Conservation (phyloP, 2,329 filamentous ascomycete species). For the Dothistroma pini region DNA sequence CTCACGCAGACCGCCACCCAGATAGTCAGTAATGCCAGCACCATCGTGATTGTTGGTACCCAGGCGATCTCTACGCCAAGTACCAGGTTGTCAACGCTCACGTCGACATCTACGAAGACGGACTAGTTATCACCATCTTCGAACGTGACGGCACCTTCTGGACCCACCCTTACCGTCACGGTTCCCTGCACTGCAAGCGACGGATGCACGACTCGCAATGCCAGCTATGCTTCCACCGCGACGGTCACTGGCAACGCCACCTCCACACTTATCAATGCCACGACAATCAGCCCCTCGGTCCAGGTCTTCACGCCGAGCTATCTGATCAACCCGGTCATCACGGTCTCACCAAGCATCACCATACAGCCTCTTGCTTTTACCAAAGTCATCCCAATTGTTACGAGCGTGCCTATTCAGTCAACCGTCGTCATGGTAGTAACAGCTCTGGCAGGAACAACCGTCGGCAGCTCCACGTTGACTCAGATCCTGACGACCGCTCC, state of each 20-base stretch:
- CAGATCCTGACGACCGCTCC: not conserved
- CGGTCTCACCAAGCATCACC: slow-evolving; percentile 5
- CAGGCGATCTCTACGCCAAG: not conserved
- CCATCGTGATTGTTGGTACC: slow-evolving; percentile 4
- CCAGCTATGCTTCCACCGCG: slow-evolving; percentile 12
- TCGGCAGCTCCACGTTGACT: not conserved
- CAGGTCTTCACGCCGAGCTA: not conserved
- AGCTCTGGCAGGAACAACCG: slow-evolving; percentile 11
- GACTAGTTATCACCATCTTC: not conserved
- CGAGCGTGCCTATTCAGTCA: slow-evolving; percentile 11
- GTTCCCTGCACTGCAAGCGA: slow-evolving; percentile 8
- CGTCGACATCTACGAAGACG: not conserved
- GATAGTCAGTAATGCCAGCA: slow-evolving; percentile 7
- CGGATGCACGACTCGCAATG: slow-evolving; percentile 3
- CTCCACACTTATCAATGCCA: not conserved
- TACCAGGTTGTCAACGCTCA: not conserved
- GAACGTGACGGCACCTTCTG: slow-evolving; percentile 6
- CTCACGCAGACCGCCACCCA: slow-evolving; percentile 4
- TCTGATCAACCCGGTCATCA: slow-evolving; percentile 1
- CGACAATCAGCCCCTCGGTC: not conserved
- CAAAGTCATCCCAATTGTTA: slow-evolving; percentile 11
- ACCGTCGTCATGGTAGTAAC: slow-evolving; percentile 18
- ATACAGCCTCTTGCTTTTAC: slow-evolving; percentile 8
- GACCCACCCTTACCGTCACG: slow-evolving; percentile 14
- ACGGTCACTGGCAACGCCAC: slow-evolving; percentile 13